Conservation (phyloP, 352 stramenopile species). For the Globisporangium ultimum region DNA sequence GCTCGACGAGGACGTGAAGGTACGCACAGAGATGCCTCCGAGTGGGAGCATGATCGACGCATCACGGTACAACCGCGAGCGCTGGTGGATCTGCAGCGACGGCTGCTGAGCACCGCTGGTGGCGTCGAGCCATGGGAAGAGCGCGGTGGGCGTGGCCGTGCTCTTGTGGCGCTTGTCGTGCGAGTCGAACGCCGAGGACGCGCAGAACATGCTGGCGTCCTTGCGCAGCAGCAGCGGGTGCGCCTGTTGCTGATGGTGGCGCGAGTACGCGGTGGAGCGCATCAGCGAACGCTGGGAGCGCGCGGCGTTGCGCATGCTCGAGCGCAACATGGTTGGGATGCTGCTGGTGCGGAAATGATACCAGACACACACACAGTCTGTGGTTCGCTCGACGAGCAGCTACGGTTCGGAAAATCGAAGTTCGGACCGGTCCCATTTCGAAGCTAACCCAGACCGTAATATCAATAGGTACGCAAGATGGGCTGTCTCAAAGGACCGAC, state of each 20-base stretch:
- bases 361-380: background rate
- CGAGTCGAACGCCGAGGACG: constrained; percentile 9
- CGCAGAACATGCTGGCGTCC: constrained; percentile 22
- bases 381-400: background rate
- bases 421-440: background rate
- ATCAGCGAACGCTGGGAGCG: constrained; percentile 28
- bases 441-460: background rate
- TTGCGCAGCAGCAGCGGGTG: constrained; percentile 12
- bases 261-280: constrained; percentile 12
- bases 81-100: constrained; percentile 5
- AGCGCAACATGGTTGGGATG: constrained; percentile 34
- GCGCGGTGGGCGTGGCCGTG: background rate
- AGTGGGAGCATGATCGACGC: constrained; percentile 21
- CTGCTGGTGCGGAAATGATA: background rate
- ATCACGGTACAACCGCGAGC: constrained; percentile 16
- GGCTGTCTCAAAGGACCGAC: background rate
- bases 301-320: constrained; percentile 33
- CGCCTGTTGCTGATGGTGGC: constrained; percentile 2
- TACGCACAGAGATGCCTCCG: constrained; percentile 23
- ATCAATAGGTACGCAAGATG: background rate
- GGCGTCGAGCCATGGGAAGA: constrained; percentile 6
- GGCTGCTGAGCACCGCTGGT: background rate
- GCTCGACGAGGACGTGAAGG: constrained; percentile 39
- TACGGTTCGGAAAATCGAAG: background rate
- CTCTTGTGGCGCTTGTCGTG: constrained; percentile 13